Conservation (phyloP, 2,329 filamentous ascomycete species). For the Xylaria hypoxylon region DNA sequence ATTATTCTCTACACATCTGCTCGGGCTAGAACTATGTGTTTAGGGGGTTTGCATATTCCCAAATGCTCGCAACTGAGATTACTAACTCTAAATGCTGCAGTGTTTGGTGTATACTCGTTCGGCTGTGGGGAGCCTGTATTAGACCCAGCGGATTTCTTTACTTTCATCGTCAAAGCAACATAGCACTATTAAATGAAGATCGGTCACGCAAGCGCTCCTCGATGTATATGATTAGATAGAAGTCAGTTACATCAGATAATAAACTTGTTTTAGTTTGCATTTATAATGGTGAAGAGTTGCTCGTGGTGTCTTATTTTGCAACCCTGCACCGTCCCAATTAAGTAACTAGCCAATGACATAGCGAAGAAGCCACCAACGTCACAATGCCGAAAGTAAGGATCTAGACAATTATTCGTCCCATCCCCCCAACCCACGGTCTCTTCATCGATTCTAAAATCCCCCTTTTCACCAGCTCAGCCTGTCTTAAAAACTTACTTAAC, state of each 20-base stretch:
- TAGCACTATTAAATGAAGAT: not conserved
- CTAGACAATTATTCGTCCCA: no score
- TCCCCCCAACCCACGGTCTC: no score
- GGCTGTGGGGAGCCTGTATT: slow-evolving; percentile 49
- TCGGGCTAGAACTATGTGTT: not conserved
- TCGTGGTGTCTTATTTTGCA: not conserved
- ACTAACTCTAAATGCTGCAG: not conserved
- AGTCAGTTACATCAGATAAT: not conserved
- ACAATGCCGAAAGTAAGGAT: no score
- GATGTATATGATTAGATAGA: not conserved
- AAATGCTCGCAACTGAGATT: not conserved
- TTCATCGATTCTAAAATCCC: no score
- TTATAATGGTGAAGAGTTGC: not conserved
- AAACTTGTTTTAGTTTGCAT: not conserved
- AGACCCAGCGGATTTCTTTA: slow-evolving; percentile 49
- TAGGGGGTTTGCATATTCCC: not conserved
- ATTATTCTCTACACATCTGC: not conserved
- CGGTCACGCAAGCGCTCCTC: not conserved
- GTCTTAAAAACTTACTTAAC: no score
- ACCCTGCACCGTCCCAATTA: not conserved
- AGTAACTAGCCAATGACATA: not conserved
- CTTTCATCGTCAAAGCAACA: slow-evolving; percentile 36
- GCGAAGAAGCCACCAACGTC: not conserved
- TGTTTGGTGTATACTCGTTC: slow-evolving; percentile 51
- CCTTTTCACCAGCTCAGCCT: no score